Conservation (phyloP, 495 filamentous ascomycete species). For the Penicillium argentinense region DNA sequence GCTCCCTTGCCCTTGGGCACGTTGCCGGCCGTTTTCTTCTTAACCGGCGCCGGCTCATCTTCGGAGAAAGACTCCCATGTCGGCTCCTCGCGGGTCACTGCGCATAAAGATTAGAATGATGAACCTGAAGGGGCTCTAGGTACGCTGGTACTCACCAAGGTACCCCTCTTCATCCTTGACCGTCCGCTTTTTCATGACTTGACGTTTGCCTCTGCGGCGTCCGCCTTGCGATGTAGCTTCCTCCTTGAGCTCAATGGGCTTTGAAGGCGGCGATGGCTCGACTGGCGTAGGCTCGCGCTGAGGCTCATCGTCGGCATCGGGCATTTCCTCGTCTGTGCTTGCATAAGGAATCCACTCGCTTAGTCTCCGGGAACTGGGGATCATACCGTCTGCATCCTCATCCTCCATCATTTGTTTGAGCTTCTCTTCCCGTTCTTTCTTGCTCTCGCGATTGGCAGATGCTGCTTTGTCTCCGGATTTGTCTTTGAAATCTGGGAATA, state of each 20-base stretch:
- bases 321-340: conserved; percentile 46
- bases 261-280: conserved; percentile 43
- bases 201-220: conserved; percentile 74
- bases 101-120: conserved; percentile 22
- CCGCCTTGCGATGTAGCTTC: conserved; percentile 56
- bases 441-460: conserved; percentile 50
- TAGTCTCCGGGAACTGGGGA: neutral
- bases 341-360: conserved; percentile 2
- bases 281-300: conserved; percentile 49
- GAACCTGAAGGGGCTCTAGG: neutral
- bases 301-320: conserved; percentile 47
- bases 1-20: conserved; percentile 59
- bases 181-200: conserved; percentile 86
- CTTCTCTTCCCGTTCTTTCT: conserved; percentile 69
- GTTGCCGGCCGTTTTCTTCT: conserved; percentile 57
- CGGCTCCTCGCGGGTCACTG: conserved; percentile 85
- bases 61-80: conserved; percentile 96
- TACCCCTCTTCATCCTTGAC: conserved; percentile 93
- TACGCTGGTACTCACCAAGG: conserved; percentile 59
- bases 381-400: conserved; percentile 51
- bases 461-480: conserved; percentile 39
- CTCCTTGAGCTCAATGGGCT: conserved; percentile 39
- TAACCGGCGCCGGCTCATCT: conserved; percentile 71
- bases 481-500: conserved; percentile 45
- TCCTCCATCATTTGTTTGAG: conserved; percentile 87